These are phyloP conservation scores for Suillus occidentalis DNA, from an alignment of 768 basidiomycete species.

Conservation along the genomic window DNA sequence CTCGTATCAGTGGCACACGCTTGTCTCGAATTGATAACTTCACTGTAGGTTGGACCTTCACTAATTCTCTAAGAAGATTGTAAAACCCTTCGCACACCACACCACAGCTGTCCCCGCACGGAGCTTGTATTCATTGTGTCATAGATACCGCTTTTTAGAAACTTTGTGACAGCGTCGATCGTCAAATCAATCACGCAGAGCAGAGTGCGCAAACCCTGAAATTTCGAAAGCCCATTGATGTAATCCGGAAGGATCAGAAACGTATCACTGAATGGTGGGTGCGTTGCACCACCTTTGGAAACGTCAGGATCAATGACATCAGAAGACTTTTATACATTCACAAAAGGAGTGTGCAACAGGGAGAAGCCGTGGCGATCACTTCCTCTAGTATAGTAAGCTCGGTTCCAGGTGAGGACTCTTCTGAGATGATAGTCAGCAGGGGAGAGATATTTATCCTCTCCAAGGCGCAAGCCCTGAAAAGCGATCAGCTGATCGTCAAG, in stretches of 20 bases:
- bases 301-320: not conserved
- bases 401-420: constrained; percentile 38
- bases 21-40: not conserved
- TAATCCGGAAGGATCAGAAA: constrained; percentile 33
- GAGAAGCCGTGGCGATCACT: constrained; percentile 21
- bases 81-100: not conserved
- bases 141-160: constrained; percentile 13
- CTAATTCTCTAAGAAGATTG: no score
- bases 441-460: constrained; percentile 28
- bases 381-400: constrained; percentile 35
- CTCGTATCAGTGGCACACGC: not conserved
- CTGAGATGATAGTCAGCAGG: constrained; percentile 41
- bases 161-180: constrained; percentile 22
- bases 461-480: constrained; percentile 29
- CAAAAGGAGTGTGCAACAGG: constrained; percentile 11
- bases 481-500: constrained; percentile 22
- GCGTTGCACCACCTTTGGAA: constrained; percentile 28
- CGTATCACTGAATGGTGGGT: constrained; percentile 36
- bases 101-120: not conserved
- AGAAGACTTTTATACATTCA: not conserved
- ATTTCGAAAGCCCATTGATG: constrained; percentile 28
- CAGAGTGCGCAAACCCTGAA: constrained; percentile 22
- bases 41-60: not conserved
- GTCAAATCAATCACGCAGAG: constrained; percentile 19
- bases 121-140: not conserved